These are phyloP conservation scores for Fraxinus pennsylvanica DNA, from an alignment of 257 asterid species.

Conservation along the genomic window DNA sequence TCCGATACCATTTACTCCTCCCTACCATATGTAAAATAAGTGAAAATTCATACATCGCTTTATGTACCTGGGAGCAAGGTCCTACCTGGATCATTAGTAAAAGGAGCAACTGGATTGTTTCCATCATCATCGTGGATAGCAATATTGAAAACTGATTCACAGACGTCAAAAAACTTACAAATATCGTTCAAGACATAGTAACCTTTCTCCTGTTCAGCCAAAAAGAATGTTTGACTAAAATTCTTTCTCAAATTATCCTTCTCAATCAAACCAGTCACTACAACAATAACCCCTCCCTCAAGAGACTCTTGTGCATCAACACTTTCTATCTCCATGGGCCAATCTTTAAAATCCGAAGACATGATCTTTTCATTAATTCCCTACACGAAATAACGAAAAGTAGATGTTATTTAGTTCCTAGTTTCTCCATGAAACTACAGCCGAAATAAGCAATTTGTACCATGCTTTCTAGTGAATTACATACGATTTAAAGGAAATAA, in stretches of 20 bases:
- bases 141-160: slow-evolving; percentile 6
- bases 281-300: slow-evolving; percentile 49
- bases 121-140: slow-evolving; percentile 6
- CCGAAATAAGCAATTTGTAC: not conserved
- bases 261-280: slow-evolving; percentile 44
- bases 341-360: slow-evolving; percentile 48
- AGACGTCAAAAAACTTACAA: slow-evolving; percentile 31
- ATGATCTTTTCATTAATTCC: slow-evolving; percentile 51
- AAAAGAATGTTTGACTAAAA: slow-evolving; percentile 59
- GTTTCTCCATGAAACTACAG: not conserved
- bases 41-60: not conserved
- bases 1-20: not conserved
- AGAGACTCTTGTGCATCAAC: slow-evolving; percentile 48
- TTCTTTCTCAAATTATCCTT: slow-evolving; percentile 32
- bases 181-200: slow-evolving; percentile 64
- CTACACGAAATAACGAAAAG: slow-evolving; percentile 34
- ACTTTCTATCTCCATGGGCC: slow-evolving; percentile 31
- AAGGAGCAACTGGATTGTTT: slow-evolving; percentile 16
- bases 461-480: not conserved
- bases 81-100: slow-evolving; percentile 29
- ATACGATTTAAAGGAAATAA: too few relatives aligned
- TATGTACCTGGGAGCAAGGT: not conserved
- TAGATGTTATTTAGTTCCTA: not conserved
- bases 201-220: slow-evolving; percentile 56
- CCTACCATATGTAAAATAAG: not conserved